These are phyloP conservation scores for Myxozyma neotropica DNA, from an alignment of 805 yeast species.

Conservation along the genomic window DNA sequence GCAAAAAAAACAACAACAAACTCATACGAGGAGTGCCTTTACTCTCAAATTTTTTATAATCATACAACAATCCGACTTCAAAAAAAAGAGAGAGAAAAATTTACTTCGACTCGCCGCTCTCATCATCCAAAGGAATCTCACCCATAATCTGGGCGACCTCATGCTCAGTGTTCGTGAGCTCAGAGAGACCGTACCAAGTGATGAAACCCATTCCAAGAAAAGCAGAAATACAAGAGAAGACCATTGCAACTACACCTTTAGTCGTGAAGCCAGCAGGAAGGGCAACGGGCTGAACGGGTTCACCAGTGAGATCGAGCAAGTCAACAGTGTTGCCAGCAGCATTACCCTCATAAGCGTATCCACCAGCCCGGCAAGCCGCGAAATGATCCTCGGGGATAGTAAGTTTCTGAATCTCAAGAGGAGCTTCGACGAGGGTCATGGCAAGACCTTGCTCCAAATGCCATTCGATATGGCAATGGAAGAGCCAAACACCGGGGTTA, in stretches of 20 bases:
- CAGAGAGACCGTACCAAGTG: conserved; percentile 83
- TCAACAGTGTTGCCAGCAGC: conserved; percentile 81
- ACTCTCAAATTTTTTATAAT: neutral
- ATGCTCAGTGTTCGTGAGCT: conserved; percentile 67
- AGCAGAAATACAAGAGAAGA: conserved; percentile 86
- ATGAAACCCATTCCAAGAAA: conserved; percentile 77
- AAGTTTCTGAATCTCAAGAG: conserved; percentile 60
- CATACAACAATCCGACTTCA: too few relatives aligned
- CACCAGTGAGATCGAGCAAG: conserved; percentile 68
- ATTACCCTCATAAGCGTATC: conserved; percentile 66
- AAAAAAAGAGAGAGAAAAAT: neutral
- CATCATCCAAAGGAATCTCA: conserved; percentile 53
- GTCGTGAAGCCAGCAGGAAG: conserved; percentile 93
- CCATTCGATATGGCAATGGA: conserved; percentile 99
- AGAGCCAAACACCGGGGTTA: conserved; percentile 98
- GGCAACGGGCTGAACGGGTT: conserved; percentile 61
- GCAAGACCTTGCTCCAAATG: conserved; percentile 95
- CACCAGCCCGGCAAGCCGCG: conserved; percentile 57
- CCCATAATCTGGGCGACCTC: conserved; percentile 54
- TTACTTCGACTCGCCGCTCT: conserved; percentile 50
- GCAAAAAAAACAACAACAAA: neutral
- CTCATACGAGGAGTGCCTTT: neutral
- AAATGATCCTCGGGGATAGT: conserved; percentile 62
- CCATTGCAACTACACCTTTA: conserved; percentile 91
- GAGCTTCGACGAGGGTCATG: conserved; percentile 79